Evolutionary conservation across 2,329 filamentous ascomycete species (phyloP), one percentile per base, ranked within the genome.

Genomic region (Sporothrix luriei): DNA sequence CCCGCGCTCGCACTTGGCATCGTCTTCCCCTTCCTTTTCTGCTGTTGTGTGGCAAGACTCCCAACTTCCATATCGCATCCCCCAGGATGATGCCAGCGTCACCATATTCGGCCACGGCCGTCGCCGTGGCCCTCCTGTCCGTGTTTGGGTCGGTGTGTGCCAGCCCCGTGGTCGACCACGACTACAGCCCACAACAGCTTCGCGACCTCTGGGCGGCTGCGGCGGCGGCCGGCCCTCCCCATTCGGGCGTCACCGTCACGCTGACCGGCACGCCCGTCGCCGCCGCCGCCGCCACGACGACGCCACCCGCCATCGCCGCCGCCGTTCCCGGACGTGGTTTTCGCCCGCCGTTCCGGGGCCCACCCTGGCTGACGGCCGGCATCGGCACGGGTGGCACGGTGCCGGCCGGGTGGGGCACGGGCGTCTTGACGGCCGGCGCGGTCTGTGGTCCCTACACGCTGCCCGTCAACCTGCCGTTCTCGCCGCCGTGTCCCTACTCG

Each of bases 381-480:
- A 46, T 62, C 11, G 57, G 48, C 9, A n/a, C 40, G 13, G 38
- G 51, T 1, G 13, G 38, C 3, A 38, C 49, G 3, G 55, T 68
- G 43, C 67, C 67, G n/a, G n/a, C 67, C 19, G 67, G 54, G 5
- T 68, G 49, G n/a, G 55, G 67, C 1, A 24, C 24, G 1, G 67
- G 67, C 19, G 21, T 48, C 3, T 46, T 68, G 46, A 68, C 67
- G 13, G 67, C 67, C 19, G 67, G 67, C n/a, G 67, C 67, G 5
- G 57, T 68, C 4, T 68, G 67, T 29, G 67, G 67, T 9, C 55
- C 67, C 3, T 68, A 68, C 33, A 68, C 67, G 26, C 33, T 68
- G 29, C 67, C 67, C 11, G 43, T 68, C 46, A 62, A 68, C 57
- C 21, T 68, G 33, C 67, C 67, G 7, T 68, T 68, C 26, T 68